Conservation (phyloP, 2,329 filamentous ascomycete genomes). For the Thermothelomyces thermophilus region DNA sequence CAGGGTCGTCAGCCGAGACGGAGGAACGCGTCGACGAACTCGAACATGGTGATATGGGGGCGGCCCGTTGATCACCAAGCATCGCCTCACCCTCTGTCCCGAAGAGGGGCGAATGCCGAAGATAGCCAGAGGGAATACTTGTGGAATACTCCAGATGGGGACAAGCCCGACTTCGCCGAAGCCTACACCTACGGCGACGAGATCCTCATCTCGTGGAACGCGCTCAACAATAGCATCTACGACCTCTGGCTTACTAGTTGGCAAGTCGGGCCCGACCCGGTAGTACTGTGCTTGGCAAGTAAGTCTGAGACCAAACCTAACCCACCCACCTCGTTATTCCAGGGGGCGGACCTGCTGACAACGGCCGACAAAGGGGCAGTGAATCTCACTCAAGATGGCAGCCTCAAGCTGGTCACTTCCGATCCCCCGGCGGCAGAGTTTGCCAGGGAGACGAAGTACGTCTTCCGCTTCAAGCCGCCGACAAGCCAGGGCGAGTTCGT, state of each 20-base stretch:
- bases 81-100: not conserved
- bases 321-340: not conserved
- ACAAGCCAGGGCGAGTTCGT: constrained; percentile 10
- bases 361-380: constrained; percentile 10
- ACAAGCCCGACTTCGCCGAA: constrained; percentile 15
- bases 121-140: constrained; percentile 10
- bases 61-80: not conserved
- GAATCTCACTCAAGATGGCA: constrained; percentile 17
- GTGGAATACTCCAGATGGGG: constrained; percentile 16
- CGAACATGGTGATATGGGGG: constrained; percentile 5
- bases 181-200: constrained; percentile 13
- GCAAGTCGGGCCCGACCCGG: constrained; percentile 5
- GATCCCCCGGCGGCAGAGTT: constrained; percentile 7
- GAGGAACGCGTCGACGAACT: too few relatives aligned
- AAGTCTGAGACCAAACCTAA: not conserved
- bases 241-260: constrained; percentile 21
- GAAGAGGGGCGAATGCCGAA: not conserved
- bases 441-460: constrained; percentile 11
- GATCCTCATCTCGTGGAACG: constrained; percentile 19
- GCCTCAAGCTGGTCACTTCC: constrained; percentile 12
- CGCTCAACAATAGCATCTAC: constrained; percentile 20
- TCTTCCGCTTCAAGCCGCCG: constrained; percentile 18
- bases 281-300: constrained; percentile 16
- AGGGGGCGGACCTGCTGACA: not conserved
- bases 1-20: too few relatives aligned